Base-by-base conservation (phyloP, 1,284 basidiomycete genomes). In the Marasmius oreades region DNA sequence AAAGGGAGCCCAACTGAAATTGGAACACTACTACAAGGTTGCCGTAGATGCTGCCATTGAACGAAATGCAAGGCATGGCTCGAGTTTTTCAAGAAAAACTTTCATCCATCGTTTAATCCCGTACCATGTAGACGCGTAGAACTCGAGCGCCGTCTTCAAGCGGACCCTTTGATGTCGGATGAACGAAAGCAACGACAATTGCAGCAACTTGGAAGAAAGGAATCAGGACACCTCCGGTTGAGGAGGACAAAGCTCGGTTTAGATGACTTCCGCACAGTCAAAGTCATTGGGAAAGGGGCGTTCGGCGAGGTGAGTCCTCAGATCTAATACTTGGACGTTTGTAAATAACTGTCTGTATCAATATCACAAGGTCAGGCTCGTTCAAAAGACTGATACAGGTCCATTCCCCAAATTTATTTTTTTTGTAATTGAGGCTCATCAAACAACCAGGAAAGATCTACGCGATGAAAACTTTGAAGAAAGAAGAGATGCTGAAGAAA, bases 401-500 rank as follows among this genome's bases (percentile, higher is more conserved):
- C 28, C 16, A 10, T 37, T 28, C 14, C 2, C 34, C 11, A 18
- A 7, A 22, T 47, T 3, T 20, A 22, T 47, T 3, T 20, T 48
- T 37, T 24, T 47, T 36, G 33, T 1, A 1, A 23, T 45, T 26
- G 48, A 12, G 42, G 39, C 23, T n/a, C 22, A 42, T 18, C 3
- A 16, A 2, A 20, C 16, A 22, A 22, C 46, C 51, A 7, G 95
- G 95, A 51, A 98, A 96, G 76, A 98, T 99, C 59, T 99, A 98
- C 70, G 96, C 96, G 24, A 98, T 99, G 96, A 99, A 99, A 77
- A 94, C 94, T 31, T 76, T 99, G 68, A 89, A 92, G 70, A 99
- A 99, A 78, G 91, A 92, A 59, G 96, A 98, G 70, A 99, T 99
- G 96, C 86, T 99, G 74, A 98, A 98, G 73, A 98, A 98, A 73